Percentiles rank a stretch among this genome's conserved stretches.
Evolutionary conservation across 2,329 filamentous ascomycete species (phyloP).

Genomic region (Aspergillus intermedius): DNA sequence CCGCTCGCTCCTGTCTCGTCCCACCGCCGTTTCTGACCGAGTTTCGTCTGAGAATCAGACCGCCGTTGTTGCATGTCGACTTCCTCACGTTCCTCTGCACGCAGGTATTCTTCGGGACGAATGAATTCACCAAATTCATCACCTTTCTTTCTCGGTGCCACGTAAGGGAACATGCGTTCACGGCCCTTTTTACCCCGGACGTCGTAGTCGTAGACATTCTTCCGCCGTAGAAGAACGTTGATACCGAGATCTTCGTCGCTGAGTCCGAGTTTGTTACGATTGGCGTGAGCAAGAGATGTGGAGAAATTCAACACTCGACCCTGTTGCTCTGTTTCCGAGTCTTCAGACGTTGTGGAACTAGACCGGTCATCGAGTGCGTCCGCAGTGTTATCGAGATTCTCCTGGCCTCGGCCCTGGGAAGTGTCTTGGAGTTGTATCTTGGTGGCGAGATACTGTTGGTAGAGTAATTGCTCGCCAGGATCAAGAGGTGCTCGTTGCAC

Average conservation of each 20-base stretch:
- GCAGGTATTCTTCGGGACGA: conserved; percentile 84
- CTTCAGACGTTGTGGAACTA: conserved; percentile 80
- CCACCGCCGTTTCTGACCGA: conserved; percentile 94
- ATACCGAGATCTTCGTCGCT: conserved; percentile 88
- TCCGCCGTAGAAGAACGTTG: conserved; percentile 81
- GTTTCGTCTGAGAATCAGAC: conserved; percentile 51
- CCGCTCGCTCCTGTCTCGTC: conserved; percentile 56
- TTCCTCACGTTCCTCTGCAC: conserved; percentile 83
- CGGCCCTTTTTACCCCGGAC: conserved; percentile 84
- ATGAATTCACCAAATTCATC: conserved; percentile 96
- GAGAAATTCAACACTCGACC: conserved; percentile 87
- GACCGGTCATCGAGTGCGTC: conserved; percentile 70
- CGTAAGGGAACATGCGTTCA: conserved; percentile 85
- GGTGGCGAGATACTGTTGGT: conserved; percentile 87
- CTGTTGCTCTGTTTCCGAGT: conserved; percentile 83
- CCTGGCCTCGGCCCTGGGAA: conserved; percentile 61
- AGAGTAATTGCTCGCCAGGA: conserved; percentile 68
- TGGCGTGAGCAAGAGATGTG: conserved; percentile 73
- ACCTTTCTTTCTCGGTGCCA: conserved; percentile 67
- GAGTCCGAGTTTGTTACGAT: conserved; percentile 76
- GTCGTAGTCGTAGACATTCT: conserved; percentile 88
- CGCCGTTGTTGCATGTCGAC: conserved; percentile 57
- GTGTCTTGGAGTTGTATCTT: conserved; percentile 82
- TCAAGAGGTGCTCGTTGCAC: conserved; percentile 61
- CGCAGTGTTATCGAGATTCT: conserved; percentile 65